Base-by-base conservation (phyloP, 768 basidiomycete genomes). In the Sutorius australiensis region DNA sequence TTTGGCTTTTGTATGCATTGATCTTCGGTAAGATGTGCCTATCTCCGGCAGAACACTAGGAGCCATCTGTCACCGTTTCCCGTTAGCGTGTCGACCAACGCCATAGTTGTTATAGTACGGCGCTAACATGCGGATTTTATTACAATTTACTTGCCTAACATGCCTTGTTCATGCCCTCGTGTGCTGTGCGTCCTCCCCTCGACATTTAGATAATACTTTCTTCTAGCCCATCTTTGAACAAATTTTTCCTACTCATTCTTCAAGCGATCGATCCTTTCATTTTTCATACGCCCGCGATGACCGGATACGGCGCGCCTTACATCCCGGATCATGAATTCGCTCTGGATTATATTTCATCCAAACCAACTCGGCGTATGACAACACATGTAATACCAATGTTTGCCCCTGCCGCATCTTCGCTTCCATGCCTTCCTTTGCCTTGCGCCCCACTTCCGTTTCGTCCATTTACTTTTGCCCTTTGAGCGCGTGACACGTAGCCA, bases 1-100 rank as follows among this genome's bases (percentile, higher is more conserved):
- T 71, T 70, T 69, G 64, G 53, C 66, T 69, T 71, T 71, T 68
- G 45, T 34, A 58, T 61, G 51, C 48, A 55, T 54, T 67, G 66
- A 66, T 67, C 66, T 52, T 69, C 67, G 64, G 57, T 55, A 27
- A 52, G 51, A 67, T 61, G 54, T 51, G 39, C 57, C 39, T 52
- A 70, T 67, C 66, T 70, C 68, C 68, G 68, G 58, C 42, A 46
- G 54, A 54, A 55, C 24, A 48, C 40, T 42, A 24, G 24, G 48
- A 50, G 3, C 63, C 63, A 60, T 63, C 53, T 47, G 39, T 50
- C 48, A 30, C 38, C 46, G 14, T 34, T 38, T 46, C 27, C 14
- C 49, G 47, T 50, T 48, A 48, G 55, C 49, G 49, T 36, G 56
- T 55, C 31, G 49, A 30, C 34, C 41, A 48, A 39, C 42, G n/a